Percentiles rank a stretch among this genome's conserved stretches.
Evolutionary conservation across 805 yeast species (phyloP).

Genomic region (Suhomyces sp.): DNA sequence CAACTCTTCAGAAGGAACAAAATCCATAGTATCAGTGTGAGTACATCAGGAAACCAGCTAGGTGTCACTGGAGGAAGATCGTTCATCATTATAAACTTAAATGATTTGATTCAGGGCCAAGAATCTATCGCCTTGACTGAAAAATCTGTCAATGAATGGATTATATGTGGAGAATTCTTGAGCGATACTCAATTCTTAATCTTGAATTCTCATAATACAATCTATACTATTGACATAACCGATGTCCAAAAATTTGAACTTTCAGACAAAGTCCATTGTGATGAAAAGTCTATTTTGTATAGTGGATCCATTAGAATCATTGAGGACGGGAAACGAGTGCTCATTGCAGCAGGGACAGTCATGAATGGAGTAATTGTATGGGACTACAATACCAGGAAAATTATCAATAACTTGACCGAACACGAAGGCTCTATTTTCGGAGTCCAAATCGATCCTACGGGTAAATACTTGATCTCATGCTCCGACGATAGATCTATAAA

Average conservation of each 20-base stretch:
- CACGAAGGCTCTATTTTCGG: slow-evolving; percentile 94
- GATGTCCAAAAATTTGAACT: slow-evolving; percentile 18
- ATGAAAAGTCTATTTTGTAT: slow-evolving; percentile 80
- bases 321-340: slow-evolving; percentile 34
- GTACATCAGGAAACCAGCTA: slow-evolving; percentile 27
- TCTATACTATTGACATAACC: slow-evolving; percentile 37
- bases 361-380: slow-evolving; percentile 84
- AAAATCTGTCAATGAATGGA: slow-evolving; percentile 74
- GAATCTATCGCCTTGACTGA: slow-evolving; percentile 46
- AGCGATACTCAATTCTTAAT: slow-evolving; percentile 40
- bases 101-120: slow-evolving; percentile 13
- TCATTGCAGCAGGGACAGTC: slow-evolving; percentile 89
- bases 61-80: slow-evolving; percentile 73
- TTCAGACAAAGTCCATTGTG: slow-evolving; percentile 41
- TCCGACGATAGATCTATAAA: slow-evolving; percentile 92
- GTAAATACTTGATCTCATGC: slow-evolving; percentile 66
- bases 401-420: slow-evolving; percentile 57
- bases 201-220: slow-evolving; percentile 78
- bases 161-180: slow-evolving; percentile 58
- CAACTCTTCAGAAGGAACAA: slow-evolving; percentile 69
- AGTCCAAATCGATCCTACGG: slow-evolving; percentile 59
- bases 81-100: slow-evolving; percentile 39
- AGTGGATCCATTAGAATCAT: slow-evolving; percentile 72
- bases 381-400: slow-evolving; percentile 46
- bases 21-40: slow-evolving; percentile 69